Conservation (phyloP, 2,329 filamentous ascomycete genomes). For the Diaporthe aspalathi region DNA sequence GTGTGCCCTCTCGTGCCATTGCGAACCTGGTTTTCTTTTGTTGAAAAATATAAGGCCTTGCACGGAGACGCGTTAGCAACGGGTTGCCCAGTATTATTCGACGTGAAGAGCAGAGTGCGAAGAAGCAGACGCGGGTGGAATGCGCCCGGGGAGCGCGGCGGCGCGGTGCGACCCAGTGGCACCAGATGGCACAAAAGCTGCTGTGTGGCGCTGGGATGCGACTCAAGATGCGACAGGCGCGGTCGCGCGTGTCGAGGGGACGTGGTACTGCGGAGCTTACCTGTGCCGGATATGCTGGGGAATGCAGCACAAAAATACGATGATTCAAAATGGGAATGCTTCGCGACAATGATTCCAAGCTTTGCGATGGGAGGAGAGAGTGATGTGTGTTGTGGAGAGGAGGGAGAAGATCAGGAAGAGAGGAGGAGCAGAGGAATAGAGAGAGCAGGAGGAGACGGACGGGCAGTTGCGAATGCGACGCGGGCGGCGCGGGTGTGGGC, state of each 20-base stretch:
- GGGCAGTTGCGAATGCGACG: constrained; percentile 26
- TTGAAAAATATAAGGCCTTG: neutral
- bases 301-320: constrained; percentile 4
- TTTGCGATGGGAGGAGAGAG: constrained; percentile 24
- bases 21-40: neutral
- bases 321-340: constrained; percentile 6
- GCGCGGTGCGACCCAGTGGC: constrained; percentile 17
- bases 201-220: constrained; percentile 19
- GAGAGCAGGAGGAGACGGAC: constrained; percentile 26
- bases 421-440: constrained; percentile 33
- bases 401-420: constrained; percentile 26
- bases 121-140: neutral
- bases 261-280: constrained; percentile 34
- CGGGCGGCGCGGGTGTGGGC: constrained; percentile 13
- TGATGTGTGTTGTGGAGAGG: constrained; percentile 5
- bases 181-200: neutral
- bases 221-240: constrained; percentile 33
- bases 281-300: neutral
- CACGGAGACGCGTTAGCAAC: constrained; percentile 22
- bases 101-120: no score
- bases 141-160: neutral
- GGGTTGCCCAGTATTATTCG: neutral
- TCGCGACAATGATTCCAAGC: constrained; percentile 35
- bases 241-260: constrained; percentile 33
- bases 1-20: constrained; percentile 64